These are phyloP conservation scores for Debaryomycetaceae sp. DNA, from an alignment of 1,139 yeast genomes.

Conservation along the genomic window DNA sequence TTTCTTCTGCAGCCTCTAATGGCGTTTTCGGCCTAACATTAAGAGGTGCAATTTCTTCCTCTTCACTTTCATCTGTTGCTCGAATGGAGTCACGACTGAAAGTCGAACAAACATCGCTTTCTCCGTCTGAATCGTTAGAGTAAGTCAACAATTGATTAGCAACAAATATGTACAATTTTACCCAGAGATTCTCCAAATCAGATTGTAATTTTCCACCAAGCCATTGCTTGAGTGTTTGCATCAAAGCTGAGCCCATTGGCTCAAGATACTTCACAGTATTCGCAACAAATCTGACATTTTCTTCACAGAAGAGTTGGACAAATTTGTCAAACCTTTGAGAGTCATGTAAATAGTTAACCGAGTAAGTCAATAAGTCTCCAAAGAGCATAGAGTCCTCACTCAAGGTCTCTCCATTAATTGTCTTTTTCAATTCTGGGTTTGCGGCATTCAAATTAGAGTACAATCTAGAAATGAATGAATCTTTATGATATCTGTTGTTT, in stretches of 20 bases:
- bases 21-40: conserved; percentile 2
- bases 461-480: conserved; percentile 27
- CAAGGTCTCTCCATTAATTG: conserved; percentile 17
- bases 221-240: conserved; percentile 38
- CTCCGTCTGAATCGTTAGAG: conserved; percentile 1
- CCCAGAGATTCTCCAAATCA: conserved; percentile 39
- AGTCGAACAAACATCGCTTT: conserved; percentile 5
- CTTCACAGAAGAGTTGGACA: conserved; percentile 30
- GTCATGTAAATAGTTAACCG: conserved; percentile 32
- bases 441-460: conserved; percentile 34
- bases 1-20: not conserved
- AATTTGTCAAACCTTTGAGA: conserved; percentile 29
- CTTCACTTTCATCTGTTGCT: conserved; percentile 3
- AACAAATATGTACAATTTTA: conserved; percentile 37
- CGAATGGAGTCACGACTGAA: conserved; percentile 3
- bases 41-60: conserved; percentile 1
- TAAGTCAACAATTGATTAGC: conserved; percentile 36
- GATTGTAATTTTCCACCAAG: conserved; percentile 32
- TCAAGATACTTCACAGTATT: conserved; percentile 34
- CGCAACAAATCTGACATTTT: conserved; percentile 26
- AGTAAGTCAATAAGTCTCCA: conserved; percentile 35
- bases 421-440: conserved; percentile 24
- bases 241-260: conserved; percentile 41
- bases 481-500: conserved; percentile 27
- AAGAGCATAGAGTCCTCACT: conserved; percentile 31